These are phyloP conservation scores for Pichia membranifaciens DNA, from an alignment of 805 yeast species.

Conservation along the genomic window DNA sequence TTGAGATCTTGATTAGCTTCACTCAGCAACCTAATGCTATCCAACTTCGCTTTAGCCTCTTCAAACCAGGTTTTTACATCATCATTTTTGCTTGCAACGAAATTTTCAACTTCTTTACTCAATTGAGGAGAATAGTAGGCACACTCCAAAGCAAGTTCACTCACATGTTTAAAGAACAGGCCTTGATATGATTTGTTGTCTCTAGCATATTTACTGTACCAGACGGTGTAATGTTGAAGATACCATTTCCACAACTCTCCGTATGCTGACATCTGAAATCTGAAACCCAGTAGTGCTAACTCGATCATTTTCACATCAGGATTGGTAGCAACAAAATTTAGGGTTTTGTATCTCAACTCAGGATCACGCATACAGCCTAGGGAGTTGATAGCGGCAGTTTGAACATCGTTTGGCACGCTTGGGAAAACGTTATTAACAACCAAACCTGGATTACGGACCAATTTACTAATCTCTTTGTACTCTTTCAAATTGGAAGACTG, in stretches of 20 bases:
- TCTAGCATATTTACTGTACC: slow-evolving; percentile 44
- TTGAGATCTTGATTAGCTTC: slow-evolving; percentile 21
- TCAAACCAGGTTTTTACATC: slow-evolving; percentile 20
- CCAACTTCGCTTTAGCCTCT: slow-evolving; percentile 18
- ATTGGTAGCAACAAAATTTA: slow-evolving; percentile 53
- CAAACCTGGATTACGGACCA: slow-evolving; percentile 45
- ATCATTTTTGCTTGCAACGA: slow-evolving; percentile 20
- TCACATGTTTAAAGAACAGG: slow-evolving; percentile 41
- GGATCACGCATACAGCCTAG: slow-evolving; percentile 43
- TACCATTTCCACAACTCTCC: slow-evolving; percentile 53
- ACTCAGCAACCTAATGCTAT: slow-evolving; percentile 24
- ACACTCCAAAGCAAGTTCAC: slow-evolving; percentile 35
- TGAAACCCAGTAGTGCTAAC: slow-evolving; percentile 50
- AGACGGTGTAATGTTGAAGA: slow-evolving; percentile 42
- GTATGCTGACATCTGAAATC: slow-evolving; percentile 30
- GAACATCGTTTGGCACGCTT: slow-evolving; percentile 34
- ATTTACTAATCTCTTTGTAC: slow-evolving; percentile 53
- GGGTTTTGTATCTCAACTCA: slow-evolving; percentile 45
- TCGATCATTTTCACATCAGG: slow-evolving; percentile 52
- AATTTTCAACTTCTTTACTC: slow-evolving; percentile 17
- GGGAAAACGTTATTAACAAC: slow-evolving; percentile 35
- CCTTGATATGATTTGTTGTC: slow-evolving; percentile 32
- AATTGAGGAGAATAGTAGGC: slow-evolving; percentile 19
- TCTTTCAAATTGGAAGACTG: slow-evolving; percentile 35
- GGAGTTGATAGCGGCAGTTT: slow-evolving; percentile 50